Evolutionary conservation across 1,284 basidiomycete species (phyloP), one percentile per base, ranked within the genome.

Genomic region (Heliocybe sulcata): DNA sequence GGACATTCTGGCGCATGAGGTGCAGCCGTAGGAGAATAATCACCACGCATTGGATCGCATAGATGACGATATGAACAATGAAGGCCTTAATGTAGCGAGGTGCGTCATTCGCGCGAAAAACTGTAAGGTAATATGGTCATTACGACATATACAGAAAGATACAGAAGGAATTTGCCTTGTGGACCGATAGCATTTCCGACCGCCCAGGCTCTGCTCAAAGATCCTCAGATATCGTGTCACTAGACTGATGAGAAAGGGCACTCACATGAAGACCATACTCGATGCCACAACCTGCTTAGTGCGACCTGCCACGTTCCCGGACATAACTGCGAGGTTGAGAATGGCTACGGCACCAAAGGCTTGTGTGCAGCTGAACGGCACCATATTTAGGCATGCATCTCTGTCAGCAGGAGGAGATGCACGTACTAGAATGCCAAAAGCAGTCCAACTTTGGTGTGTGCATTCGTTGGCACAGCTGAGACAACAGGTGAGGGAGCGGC

Each of bases 21-120:
- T 71, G 69, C 11, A 74, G 31, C 19, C 80, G 74, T 38, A 80
- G 67, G 49, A 71, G 60, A 11, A 75, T 58, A 49, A 79, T 75
- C 3, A 71, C 64, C 10, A 62, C 61, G 25, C 80, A 65, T 59
- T 79, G 79, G 25, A 79, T 60, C 23, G 69, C 75, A 57, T 79
- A 80, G 54, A 80, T 69, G 33, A 76, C 69, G 31, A 80, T 69
- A 55, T 82, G 80, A 1, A 69, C 74, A 29, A 76, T 65, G 58
- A 79, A 80, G 1, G 77, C 78, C 45, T 71, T 73, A 55, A 73
- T 67, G 60, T 81, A 81, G 25, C 74, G 71, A 22, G 79, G 78
- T 0, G 64, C 62, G 60, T 80, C 78, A 55, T 74, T 69, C 45
- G 68, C 67, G 29, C 71, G 72, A 65, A 80, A 80, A 1, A 79